Evolutionary conservation across 345 rosid species (phyloP).

Genomic region (Clarkia xantiana): DNA sequence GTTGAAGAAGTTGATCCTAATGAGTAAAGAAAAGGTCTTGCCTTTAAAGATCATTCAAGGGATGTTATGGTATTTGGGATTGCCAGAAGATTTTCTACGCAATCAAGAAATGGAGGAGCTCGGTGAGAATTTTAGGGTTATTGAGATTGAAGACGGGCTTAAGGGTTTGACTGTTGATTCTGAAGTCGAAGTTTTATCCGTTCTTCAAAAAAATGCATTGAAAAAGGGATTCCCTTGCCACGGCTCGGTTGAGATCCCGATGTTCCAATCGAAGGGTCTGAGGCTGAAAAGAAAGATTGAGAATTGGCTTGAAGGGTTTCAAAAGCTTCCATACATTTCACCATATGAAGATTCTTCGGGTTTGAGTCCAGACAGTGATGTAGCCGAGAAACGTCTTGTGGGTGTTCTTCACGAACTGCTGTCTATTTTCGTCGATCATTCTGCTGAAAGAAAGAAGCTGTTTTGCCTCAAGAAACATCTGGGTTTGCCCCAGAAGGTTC

Average conservation of each 20-base stretch:
- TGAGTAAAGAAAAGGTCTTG: constrained; percentile 54
- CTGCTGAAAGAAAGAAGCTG: constrained; percentile 64
- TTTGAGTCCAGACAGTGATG: constrained; percentile 52
- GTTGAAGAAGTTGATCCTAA: constrained; percentile 48
- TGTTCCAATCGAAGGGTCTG: constrained; percentile 68
- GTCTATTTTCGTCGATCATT: constrained; percentile 69
- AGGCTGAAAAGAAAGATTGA: constrained; percentile 58
- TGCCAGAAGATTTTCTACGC: constrained; percentile 46
- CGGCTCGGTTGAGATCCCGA: constrained; percentile 42
- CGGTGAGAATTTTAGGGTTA: constrained; percentile 37
- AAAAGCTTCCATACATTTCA: constrained; percentile 57
- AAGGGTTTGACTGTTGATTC: constrained; percentile 42
- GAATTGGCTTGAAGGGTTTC: constrained; percentile 60
- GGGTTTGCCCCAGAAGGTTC: constrained; percentile 63
- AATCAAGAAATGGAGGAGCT: constrained; percentile 23
- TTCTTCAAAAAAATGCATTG: constrained; percentile 49
- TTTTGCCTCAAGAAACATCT: constrained; percentile 59
- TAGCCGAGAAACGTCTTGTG: constrained; percentile 76
- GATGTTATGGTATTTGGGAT: constrained; percentile 77
- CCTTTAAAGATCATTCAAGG: constrained; percentile 69
- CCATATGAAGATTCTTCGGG: constrained; percentile 59
- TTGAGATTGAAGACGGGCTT: constrained; percentile 62
- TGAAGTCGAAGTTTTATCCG: constrained; percentile 26
- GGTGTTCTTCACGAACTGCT: constrained; percentile 82
- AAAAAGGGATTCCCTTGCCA: constrained; percentile 27